Evolutionary conservation across 1,139 yeast genomes (phyloP), one percentile per base, ranked within the genome.

Genomic region (Protomyces macrosporus): DNA sequence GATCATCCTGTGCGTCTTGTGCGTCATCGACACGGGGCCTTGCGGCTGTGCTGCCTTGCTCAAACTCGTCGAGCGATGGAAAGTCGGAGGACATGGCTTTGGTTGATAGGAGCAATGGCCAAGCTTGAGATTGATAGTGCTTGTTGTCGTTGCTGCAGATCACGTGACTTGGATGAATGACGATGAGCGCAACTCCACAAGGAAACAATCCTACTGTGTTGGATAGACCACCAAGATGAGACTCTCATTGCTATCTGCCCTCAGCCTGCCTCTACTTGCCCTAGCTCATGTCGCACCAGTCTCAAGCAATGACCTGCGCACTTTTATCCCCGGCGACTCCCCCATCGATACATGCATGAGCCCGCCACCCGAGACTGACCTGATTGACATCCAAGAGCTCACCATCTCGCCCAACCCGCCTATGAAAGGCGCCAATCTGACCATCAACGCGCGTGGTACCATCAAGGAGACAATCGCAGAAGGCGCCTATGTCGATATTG

Each of bases 401-500:
- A 79, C 78, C 55, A 75, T 93, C 67, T 74, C 78, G 48, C 98
- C 98, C 61, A 89, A 89, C 72, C 98, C 98, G 6, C 98, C 98
- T 1, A 79, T 73, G 55, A 84, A 90, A 70, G 98, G 97, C 30
- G 77, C 79, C 54, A 87, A 89, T 72, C 79, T 93, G 73, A 87
- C 95, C 14, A 84, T 95, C 67, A 74, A 80, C 35, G 98, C 97
- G 3, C 74, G 78, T 16, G 98, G 97, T 1, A 74, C 73, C 56
- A 76, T 91, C 66, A 70, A 78, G 50, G 74, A 81, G 64, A 80
- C 79, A 23, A 78, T 95, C 55, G 83, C 76, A 52, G 93, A 84
- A 48, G 98, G 98, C 45, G 89, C 98, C 0, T 93, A 90, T 72
- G 95, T 93, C 60, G 96, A 90, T 68, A 90, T 93, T 48, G 96